Evolutionary conservation across 2,329 filamentous ascomycete genomes (phyloP).

Genomic region (Fusarium virguliforme): DNA sequence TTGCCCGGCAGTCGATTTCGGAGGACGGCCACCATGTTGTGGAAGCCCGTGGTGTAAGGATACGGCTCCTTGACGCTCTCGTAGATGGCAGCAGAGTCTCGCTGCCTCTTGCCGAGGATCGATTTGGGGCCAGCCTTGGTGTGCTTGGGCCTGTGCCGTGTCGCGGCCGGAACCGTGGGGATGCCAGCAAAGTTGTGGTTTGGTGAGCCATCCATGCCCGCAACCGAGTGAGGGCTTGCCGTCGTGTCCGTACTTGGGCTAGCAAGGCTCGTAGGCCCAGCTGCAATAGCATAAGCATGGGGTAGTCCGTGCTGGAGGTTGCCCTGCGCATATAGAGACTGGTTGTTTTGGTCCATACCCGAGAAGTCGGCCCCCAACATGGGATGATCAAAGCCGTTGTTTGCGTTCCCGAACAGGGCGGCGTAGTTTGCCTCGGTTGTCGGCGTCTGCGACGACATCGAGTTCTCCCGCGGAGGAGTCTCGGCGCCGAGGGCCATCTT

Average conservation of each 20-base stretch:
- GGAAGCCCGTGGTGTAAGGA: constrained; percentile 90
- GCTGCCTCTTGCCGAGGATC: constrained; percentile 71
- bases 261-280: constrained; percentile 73
- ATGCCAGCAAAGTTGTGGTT: constrained; percentile 53
- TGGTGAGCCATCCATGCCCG: constrained; percentile 71
- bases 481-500: constrained; percentile 90
- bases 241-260: constrained; percentile 77
- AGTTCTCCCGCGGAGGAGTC: constrained; percentile 79
- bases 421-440: constrained; percentile 59
- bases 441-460: constrained; percentile 61
- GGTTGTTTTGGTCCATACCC: constrained; percentile 66
- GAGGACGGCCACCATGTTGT: constrained; percentile 86
- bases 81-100: constrained; percentile 89
- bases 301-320: constrained; percentile 75
- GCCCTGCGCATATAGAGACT: constrained; percentile 67
- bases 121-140: constrained; percentile 63
- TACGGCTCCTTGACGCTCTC: constrained; percentile 92
- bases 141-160: constrained; percentile 63
- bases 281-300: constrained; percentile 76
- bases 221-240: constrained; percentile 71
- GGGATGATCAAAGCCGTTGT: constrained; percentile 66
- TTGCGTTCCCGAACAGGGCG: constrained; percentile 68
- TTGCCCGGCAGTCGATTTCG: constrained; percentile 83
- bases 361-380: constrained; percentile 69
- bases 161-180: constrained; percentile 44